phyloP scores from a whole-genome alignment of 2,329 filamentous ascomycete genomes.

The Aureobasidium sp. region DNA sequence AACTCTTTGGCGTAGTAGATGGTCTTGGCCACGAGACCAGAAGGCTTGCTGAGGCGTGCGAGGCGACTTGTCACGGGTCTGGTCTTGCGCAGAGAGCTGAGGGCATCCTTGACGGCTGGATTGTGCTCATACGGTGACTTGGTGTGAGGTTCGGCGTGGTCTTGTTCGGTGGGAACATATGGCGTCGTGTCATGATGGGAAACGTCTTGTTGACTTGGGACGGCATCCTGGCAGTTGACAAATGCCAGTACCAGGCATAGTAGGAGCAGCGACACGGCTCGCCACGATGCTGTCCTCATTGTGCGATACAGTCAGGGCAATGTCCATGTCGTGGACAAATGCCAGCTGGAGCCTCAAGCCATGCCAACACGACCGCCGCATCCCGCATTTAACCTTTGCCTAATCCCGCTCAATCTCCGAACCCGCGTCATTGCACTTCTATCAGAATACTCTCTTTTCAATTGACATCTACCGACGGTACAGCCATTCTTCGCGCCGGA shows the following conservation, averaged over 20 bases:
- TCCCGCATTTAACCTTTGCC: background rate
- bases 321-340: background rate
- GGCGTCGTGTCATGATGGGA: constrained; percentile 1
- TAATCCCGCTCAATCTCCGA: background rate
- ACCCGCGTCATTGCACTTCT: background rate
- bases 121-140: background rate
- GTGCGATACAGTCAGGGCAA: background rate
- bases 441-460: background rate
- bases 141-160: background rate
- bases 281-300: constrained; percentile 8
- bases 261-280: constrained; percentile 8
- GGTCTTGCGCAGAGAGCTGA: constrained; percentile 35
- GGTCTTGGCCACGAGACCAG: constrained; percentile 50
- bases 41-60: constrained; percentile 42
- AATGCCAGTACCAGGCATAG: constrained; percentile 5
- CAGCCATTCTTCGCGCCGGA: constrained; percentile 27
- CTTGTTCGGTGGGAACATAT: background rate
- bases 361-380: background rate
- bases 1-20: constrained; percentile 56
- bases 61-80: constrained; percentile 32
- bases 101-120: constrained; percentile 37
- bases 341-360: background rate
- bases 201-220: background rate
- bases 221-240: constrained; percentile 8
- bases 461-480: constrained; percentile 15